Conservation (phyloP, 306 rosid species). For the Ziziphus jujuba region DNA sequence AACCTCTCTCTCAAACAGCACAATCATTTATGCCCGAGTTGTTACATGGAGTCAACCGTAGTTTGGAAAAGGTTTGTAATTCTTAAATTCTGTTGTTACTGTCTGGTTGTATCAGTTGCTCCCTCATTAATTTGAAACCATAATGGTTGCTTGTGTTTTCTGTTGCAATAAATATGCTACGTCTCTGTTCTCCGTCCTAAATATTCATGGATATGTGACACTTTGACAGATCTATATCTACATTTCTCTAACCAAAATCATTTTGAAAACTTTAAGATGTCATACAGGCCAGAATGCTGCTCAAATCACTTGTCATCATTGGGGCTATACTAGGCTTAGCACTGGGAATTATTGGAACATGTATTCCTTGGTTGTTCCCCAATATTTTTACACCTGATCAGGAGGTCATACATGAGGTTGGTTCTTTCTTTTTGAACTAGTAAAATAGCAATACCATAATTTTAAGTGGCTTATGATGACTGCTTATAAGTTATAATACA, state of each 20-base stretch:
- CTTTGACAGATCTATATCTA: not conserved
- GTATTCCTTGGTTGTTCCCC: slow-evolving; percentile 78
- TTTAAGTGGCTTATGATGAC: too few species aligned
- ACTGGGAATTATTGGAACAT: slow-evolving; percentile 74
- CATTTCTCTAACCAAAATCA: slow-evolving; percentile 4
- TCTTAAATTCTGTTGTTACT: slow-evolving; percentile 7
- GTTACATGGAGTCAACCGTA: slow-evolving; percentile 60
- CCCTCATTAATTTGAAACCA: not conserved
- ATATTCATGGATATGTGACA: not conserved
- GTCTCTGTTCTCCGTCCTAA: too few species aligned
- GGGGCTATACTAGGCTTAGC: slow-evolving; percentile 65
- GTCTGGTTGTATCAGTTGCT: not conserved
- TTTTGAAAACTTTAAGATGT: slow-evolving; percentile 28
- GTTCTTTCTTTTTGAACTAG: slow-evolving; percentile 28
- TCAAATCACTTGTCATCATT: slow-evolving; percentile 68
- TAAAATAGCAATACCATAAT: not conserved
- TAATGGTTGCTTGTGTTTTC: not conserved
- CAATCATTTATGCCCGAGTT: slow-evolving; percentile 94
- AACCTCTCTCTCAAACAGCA: slow-evolving; percentile 96
- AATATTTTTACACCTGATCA: slow-evolving; percentile 70
- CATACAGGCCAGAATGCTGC: slow-evolving; percentile 70
- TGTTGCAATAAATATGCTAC: not conserved
- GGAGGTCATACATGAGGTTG: slow-evolving; percentile 71
- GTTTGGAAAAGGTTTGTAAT: slow-evolving; percentile 66
- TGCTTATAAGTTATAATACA: too few species aligned